Percentiles rank a stretch among this genome's conserved stretches.
Evolutionary conservation across 305 asterid genomes (phyloP).

Genomic region (Ruellia speciosa): DNA sequence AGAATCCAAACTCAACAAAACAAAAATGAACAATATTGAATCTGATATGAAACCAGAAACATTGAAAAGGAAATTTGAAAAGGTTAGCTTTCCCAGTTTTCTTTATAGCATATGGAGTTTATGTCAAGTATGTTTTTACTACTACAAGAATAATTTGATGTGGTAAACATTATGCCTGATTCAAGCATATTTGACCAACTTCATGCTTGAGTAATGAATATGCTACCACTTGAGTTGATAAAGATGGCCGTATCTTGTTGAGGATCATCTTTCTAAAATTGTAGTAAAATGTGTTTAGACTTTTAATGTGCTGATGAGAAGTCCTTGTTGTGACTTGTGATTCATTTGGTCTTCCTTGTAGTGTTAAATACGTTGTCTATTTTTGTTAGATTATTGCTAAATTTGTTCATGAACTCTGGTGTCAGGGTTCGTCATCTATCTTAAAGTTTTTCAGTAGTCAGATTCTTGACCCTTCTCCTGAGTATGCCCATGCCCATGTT

Average conservation of each 20-base stretch:
- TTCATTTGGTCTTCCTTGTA: neutral
- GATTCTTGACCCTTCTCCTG: slow-evolving; percentile 23
- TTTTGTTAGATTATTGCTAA: neutral
- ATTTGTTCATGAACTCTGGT: slow-evolving; percentile 21
- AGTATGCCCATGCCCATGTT: slow-evolving; percentile 19
- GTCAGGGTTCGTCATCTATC: slow-evolving; percentile 60
- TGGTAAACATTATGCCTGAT: neutral
- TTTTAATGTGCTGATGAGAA: too few relatives aligned
- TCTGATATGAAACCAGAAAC: slow-evolving; percentile 36
- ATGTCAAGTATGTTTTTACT: neutral
- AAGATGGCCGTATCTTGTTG: too few relatives aligned
- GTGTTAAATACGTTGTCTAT: neutral
- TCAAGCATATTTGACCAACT: neutral
- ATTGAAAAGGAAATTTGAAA: slow-evolving; percentile 41
- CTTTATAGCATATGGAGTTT: neutral
- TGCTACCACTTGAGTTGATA: too few relatives aligned
- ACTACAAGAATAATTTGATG: neutral
- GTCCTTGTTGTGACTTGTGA: neutral
- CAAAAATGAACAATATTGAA: slow-evolving; percentile 31
- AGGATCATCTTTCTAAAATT: too few relatives aligned
- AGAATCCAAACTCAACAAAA: slow-evolving; percentile 27
- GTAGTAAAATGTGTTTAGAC: too few relatives aligned
- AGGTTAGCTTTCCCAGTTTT: slow-evolving; percentile 36
- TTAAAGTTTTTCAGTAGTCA: slow-evolving; percentile 42
- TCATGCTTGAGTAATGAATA: too few relatives aligned